Evolutionary conservation across 352 stramenopile species (phyloP).

Genomic region (Phytopythium vexans): DNA sequence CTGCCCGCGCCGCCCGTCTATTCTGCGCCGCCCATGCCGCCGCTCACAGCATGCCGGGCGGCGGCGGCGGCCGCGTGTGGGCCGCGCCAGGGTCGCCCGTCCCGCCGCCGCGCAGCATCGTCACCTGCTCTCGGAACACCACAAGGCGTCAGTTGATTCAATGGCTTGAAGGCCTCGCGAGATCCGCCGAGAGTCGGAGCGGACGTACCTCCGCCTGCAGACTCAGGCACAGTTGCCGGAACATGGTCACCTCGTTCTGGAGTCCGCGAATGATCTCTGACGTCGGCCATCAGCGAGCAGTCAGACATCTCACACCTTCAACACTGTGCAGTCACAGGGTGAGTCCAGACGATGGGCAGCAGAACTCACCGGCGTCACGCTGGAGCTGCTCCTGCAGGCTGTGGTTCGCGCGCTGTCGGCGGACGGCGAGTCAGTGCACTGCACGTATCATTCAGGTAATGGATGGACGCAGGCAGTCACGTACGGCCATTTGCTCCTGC

Average conservation of each 20-base stretch:
- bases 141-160: not conserved
- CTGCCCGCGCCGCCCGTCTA: too few species aligned
- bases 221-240: slow-evolving; percentile 80
- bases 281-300: slow-evolving; percentile 9
- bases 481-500: slow-evolving; percentile 65
- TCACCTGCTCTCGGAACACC: slow-evolving; percentile 18
- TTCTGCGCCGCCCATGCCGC: not conserved
- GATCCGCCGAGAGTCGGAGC: not conserved
- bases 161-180: not conserved
- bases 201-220: slow-evolving; percentile 66
- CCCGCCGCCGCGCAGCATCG: slow-evolving; percentile 25
- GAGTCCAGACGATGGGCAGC: not conserved
- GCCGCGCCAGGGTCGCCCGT: slow-evolving; percentile 7
- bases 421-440: not conserved
- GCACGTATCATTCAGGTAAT: too few species aligned
- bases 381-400: slow-evolving; percentile 68
- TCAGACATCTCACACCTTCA: slow-evolving; percentile 4
- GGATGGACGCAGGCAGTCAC: slow-evolving; percentile 7
- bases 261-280: slow-evolving; percentile 60
- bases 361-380: slow-evolving; percentile 43
- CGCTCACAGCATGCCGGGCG: slow-evolving; percentile 52
- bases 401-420: slow-evolving; percentile 52
- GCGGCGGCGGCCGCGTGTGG: slow-evolving; percentile 27
- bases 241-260: slow-evolving; percentile 80
- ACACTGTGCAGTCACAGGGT: slow-evolving; percentile 1